phyloP scores from a whole-genome alignment of 2,329 filamentous ascomycete genomes.

The Penicillium brevicompactum region DNA sequence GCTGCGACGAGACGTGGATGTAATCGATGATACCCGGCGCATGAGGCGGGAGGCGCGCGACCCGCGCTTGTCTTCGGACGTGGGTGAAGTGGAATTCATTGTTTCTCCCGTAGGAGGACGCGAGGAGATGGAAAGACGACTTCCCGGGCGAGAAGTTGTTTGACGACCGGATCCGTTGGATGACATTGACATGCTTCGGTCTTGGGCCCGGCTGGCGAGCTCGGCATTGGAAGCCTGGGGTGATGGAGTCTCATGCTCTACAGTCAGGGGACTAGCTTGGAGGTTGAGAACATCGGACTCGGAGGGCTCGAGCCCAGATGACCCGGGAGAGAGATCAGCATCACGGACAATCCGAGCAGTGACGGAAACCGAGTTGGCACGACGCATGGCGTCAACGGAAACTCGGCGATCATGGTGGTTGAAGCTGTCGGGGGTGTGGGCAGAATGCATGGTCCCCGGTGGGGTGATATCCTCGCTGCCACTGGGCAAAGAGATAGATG shows the following conservation, averaged over 20 bases:
- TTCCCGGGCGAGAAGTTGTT: slow-evolving; percentile 40
- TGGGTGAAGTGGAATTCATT: slow-evolving; percentile 30
- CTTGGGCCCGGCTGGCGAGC: slow-evolving; percentile 27
- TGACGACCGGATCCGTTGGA: slow-evolving; percentile 41
- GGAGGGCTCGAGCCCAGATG: slow-evolving; percentile 27
- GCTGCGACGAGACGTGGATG: slow-evolving; percentile 54
- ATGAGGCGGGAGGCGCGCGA: slow-evolving; percentile 64
- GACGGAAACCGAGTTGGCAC: slow-evolving; percentile 78
- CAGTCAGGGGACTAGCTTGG: slow-evolving; percentile 59
- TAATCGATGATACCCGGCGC: slow-evolving; percentile 66
- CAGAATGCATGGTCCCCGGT: slow-evolving; percentile 30
- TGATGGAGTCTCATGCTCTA: slow-evolving; percentile 64
- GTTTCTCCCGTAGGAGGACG: slow-evolving; percentile 40
- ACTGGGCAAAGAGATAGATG: slow-evolving; percentile 38
- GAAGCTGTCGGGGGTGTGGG: slow-evolving; percentile 31
- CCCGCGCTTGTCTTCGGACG: slow-evolving; percentile 54
- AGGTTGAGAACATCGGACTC: slow-evolving; percentile 46
- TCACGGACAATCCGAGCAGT: slow-evolving; percentile 79
- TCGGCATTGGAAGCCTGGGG: slow-evolving; percentile 21
- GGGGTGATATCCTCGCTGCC: slow-evolving; percentile 25
- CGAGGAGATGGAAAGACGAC: slow-evolving; percentile 43
- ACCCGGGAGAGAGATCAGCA: slow-evolving; percentile 48
- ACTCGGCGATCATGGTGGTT: slow-evolving; percentile 31
- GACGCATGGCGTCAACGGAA: slow-evolving; percentile 22
- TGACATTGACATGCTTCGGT: slow-evolving; percentile 43